Evolutionary conservation across 1,284 basidiomycete species (phyloP), one percentile per base, ranked within the genome.

Genomic region (Serendipita sp.): DNA sequence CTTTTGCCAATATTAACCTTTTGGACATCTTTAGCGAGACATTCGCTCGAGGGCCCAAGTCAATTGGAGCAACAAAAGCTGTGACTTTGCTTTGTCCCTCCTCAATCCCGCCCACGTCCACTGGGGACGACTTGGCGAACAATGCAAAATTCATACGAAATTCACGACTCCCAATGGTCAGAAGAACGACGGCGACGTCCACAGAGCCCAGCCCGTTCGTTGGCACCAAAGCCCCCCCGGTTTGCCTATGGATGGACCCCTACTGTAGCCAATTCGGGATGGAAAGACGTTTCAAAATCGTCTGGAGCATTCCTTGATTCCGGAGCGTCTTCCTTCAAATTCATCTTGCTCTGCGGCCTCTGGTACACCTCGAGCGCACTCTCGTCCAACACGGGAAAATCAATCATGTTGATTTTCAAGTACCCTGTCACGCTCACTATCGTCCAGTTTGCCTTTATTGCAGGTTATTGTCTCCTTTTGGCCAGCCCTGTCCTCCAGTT

Each of bases 371-470:
- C 86, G 3, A 93, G 91, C 1, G 91, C 92, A 15, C 75, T 94
- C 63, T 92, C 89, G 30, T 90, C 89, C 61, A 93, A 93, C 74
- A 90, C 93, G 17, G 85, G 91, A 66, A 91, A 99, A 74, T 78
- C 87, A 61, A 88, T 97, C 75, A 78, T 97, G 71, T 84, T 80
- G 70, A 82, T 90, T 67, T 92, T 95, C 75, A 79, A 88, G 66
- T 88, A 93, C 74, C 85, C 93, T 32, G 80, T 95, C 72, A 88
- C 93, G 70, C 82, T 99, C 70, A 98, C 96, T n/a, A 89, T 98
- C 71, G 81, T 98, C 68, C 96, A 99, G 73, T 99, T 99, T 72
- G 90, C 85, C 67, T 97, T 98, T 71, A 89, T 98, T 62, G 88
- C 93, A 10, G 77, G 77, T 13, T 95, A 89, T 74, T 96, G 91